Evolutionary conservation across 2,329 filamentous ascomycete species (phyloP), one percentile per base, ranked within the genome.

Genomic region (Clarireedia monteithiana): DNA sequence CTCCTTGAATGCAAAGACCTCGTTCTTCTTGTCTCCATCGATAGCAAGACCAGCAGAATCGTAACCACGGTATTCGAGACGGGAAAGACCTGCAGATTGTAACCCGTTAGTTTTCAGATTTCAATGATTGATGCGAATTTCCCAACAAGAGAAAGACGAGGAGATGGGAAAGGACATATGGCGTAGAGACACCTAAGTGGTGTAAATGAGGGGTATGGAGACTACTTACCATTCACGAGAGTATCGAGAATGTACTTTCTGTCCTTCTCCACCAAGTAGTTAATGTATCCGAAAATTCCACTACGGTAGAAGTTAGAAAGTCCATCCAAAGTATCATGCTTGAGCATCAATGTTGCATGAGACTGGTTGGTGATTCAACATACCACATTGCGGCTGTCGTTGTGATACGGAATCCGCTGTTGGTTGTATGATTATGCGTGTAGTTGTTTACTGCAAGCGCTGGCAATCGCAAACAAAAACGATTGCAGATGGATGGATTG

Each of bases 211-310:
- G 53, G 53, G 48, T 24, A 56, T 24, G 26, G 15, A n/a, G 14
- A 38, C 14, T 39, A 24, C 48, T 52, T 56, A 56, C 92, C 92
- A 79, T 97, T 96, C 74, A 96, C 88, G 66, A 99, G 82, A 61
- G 92, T 97, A 73, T 96, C 86, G 71, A 97, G 82, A 73, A 97
- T 95, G 77, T 88, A 95, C 76, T 89, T 91, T 74, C 94, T 85
- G 79, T 97, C 92, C 83, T 95, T 96, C 82, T 97, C 94, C 73
- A 97, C 91, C 73, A 97, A 80, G 77, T 97, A 97, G 80, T 97
- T 97, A 55, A 97, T 89, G 82, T 97, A 97, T 69, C 92, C 92
- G 78, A 97, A 95, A 76, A 94, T 95, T 74, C 89, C 89, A 85
- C 89, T 92, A 63, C 59, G 30, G 23, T 51, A 6, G 34, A 9